Evolutionary conservation across 805 yeast species (phyloP).

Genomic region (Yarrowia sp.): DNA sequence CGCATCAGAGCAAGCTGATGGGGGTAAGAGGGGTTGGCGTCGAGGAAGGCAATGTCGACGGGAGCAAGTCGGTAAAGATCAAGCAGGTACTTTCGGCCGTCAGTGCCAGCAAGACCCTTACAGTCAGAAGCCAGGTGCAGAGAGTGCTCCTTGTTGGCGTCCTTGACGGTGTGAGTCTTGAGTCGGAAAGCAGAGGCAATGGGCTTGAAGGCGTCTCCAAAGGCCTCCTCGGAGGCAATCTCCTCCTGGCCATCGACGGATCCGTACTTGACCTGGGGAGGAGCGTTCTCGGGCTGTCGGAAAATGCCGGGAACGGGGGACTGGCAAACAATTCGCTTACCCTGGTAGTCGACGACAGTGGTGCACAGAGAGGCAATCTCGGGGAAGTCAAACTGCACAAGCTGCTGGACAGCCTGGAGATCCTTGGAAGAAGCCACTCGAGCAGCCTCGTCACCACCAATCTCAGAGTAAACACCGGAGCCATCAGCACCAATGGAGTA

Average conservation of each 20-base stretch:
- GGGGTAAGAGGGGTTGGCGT: conserved; percentile 61
- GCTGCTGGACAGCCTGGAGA: conserved; percentile 61
- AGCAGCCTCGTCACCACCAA: conserved; percentile 85
- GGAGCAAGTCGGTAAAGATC: conserved; percentile 86
- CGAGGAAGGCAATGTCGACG: conserved; percentile 72
- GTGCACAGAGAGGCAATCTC: conserved; percentile 73
- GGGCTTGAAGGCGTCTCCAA: conserved; percentile 53
- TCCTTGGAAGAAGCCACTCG: conserved; percentile 78
- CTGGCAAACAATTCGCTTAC: conserved; percentile 84
- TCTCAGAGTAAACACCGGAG: conserved; percentile 58
- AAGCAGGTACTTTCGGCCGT: conserved; percentile 76
- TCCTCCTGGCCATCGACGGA: conserved; percentile 55
- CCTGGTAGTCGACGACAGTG: conserved; percentile 84
- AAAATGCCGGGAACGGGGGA: conserved; percentile 94
- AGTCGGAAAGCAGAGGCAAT: conserved; percentile 75
- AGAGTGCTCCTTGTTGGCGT: conserved; percentile 44
- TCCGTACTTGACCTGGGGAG: conserved; percentile 68
- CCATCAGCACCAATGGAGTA: conserved; percentile 74
- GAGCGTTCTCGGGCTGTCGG: conserved; percentile 41
- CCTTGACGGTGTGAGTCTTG: conserved; percentile 60
- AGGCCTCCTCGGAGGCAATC: conserved; percentile 50
- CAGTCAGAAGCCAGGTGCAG: conserved; percentile 70
- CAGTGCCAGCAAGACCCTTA: conserved; percentile 83
- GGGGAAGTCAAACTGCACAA: conserved; percentile 61
- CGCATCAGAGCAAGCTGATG: conserved; percentile 76